Percentiles rank a stretch among this genome's conserved stretches.
These are phyloP conservation scores for Populus hybrid DNA, from an alignment of 441 rosid genomes.

Conservation along the genomic window DNA sequence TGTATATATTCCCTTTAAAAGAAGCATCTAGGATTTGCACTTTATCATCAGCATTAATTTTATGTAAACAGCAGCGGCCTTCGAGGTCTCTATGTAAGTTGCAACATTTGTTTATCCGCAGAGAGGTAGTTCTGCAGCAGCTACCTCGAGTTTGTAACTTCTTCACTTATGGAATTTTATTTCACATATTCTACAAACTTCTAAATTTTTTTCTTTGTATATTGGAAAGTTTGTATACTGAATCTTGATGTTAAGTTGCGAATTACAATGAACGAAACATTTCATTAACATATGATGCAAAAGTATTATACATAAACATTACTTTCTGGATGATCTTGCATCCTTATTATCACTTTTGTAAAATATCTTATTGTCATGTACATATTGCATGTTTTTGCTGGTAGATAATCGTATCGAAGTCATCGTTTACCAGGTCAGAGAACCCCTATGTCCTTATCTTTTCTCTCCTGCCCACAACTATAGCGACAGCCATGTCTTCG, in stretches of 20 bases:
- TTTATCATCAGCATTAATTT: slow-evolving; percentile 9
- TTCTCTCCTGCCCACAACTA: slow-evolving; percentile 39
- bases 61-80: slow-evolving; percentile 5
- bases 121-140: slow-evolving; percentile 9
- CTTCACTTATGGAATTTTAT: slow-evolving; percentile 10
- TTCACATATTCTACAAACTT: background rate
- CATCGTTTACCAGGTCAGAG: slow-evolving; percentile 18
- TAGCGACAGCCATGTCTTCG: slow-evolving; percentile 74
- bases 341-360: slow-evolving; percentile 27
- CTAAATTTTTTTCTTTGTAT: slow-evolving; percentile 13
- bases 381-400: slow-evolving; percentile 2
- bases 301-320: slow-evolving; percentile 7
- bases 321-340: slow-evolving; percentile 24
- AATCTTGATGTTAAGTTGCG: slow-evolving; percentile 8
- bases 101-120: slow-evolving; percentile 21
- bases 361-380: slow-evolving; percentile 5
- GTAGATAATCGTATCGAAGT: slow-evolving; percentile 1
- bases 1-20: slow-evolving; percentile 24
- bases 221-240: slow-evolving; percentile 1
- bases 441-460: slow-evolving; percentile 35
- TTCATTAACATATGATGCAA: slow-evolving; percentile 7
- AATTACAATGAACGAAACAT: slow-evolving; percentile 15
- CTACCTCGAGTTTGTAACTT: slow-evolving; percentile 15
- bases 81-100: slow-evolving; percentile 9
- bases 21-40: slow-evolving; percentile 21